These are phyloP conservation scores for Cladosporium velox DNA, from an alignment of 2,329 filamentous ascomycete species.

Conservation along the genomic window DNA sequence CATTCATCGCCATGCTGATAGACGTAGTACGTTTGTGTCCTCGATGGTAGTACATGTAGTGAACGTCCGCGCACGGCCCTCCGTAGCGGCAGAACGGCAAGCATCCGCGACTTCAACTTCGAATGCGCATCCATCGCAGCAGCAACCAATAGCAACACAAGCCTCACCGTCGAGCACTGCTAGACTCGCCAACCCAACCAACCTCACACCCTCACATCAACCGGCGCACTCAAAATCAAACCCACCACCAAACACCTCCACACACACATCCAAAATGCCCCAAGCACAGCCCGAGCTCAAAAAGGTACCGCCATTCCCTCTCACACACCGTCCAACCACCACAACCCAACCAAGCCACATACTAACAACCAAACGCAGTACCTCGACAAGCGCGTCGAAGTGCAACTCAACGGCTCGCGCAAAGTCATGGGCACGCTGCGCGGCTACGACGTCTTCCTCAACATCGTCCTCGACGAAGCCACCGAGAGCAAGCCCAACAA, in stretches of 20 bases:
- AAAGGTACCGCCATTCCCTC: slow-evolving; percentile 64
- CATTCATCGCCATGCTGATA: neutral
- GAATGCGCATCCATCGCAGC: slow-evolving; percentile 4
- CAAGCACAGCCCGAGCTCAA: slow-evolving; percentile 98
- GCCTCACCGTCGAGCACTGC: neutral
- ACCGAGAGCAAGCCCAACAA: slow-evolving; percentile 91
- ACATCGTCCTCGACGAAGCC: slow-evolving; percentile 96
- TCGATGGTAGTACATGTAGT: neutral
- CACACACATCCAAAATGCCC: slow-evolving; percentile 65
- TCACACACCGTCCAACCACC: neutral
- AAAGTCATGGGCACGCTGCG: slow-evolving; percentile 94
- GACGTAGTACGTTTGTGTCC: neutral
- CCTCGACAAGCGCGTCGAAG: slow-evolving; percentile 97
- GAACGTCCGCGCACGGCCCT: neutral
- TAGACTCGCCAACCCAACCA: neutral
- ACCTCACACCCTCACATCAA: neutral
- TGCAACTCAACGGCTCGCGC: slow-evolving; percentile 95
- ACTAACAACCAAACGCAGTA: slow-evolving; percentile 61
- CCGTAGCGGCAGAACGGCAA: neutral
- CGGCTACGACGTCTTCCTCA: slow-evolving; percentile 98
- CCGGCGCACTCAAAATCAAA: neutral
- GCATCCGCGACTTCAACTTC: slow-evolving; percentile 5
- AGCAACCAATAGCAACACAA: neutral
- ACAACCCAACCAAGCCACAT: neutral
- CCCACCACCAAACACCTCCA: neutral